phyloP scores from a whole-genome alignment of 2,329 filamentous ascomycete species.

The Microsporum canis region DNA sequence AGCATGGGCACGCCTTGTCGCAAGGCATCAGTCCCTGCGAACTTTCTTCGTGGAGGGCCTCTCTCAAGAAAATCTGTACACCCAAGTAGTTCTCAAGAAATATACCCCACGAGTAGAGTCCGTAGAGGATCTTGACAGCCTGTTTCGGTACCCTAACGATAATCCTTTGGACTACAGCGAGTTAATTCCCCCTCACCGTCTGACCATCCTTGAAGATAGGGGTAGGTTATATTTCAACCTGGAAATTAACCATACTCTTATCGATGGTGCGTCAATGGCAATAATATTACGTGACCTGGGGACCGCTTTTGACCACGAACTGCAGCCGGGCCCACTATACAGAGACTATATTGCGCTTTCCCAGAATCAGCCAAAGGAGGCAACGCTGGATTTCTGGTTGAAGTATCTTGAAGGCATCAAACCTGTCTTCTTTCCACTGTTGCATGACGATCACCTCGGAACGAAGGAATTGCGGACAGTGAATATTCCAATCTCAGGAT shows the following conservation, averaged over 20 bases:
- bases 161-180: not conserved
- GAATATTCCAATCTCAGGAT: not conserved
- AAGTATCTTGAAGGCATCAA: constrained; percentile 16
- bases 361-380: constrained; percentile 6
- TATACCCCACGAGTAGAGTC: not conserved
- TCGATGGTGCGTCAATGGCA: constrained; percentile 32
- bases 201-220: not conserved
- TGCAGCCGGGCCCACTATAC: not conserved
- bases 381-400: constrained; percentile 17
- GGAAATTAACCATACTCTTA: constrained; percentile 35
- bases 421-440: constrained; percentile 14
- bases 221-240: constrained; percentile 13
- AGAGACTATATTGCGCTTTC: constrained; percentile 28
- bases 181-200: not conserved
- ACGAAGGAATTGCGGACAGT: not conserved
- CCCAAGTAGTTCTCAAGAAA: not conserved
- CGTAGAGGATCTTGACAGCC: not conserved
- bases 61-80: not conserved
- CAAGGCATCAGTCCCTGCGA: not conserved
- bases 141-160: not conserved
- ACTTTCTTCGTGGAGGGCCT: not conserved
- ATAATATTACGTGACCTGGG: constrained; percentile 29
- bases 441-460: not conserved
- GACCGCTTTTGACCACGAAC: constrained; percentile 21
- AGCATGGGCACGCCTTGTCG: not conserved